Percentiles rank a stretch among this genome's conserved stretches.
Evolutionary conservation across 2,329 filamentous ascomycete species (phyloP).

Genomic region (Sporothrix phasma): DNA sequence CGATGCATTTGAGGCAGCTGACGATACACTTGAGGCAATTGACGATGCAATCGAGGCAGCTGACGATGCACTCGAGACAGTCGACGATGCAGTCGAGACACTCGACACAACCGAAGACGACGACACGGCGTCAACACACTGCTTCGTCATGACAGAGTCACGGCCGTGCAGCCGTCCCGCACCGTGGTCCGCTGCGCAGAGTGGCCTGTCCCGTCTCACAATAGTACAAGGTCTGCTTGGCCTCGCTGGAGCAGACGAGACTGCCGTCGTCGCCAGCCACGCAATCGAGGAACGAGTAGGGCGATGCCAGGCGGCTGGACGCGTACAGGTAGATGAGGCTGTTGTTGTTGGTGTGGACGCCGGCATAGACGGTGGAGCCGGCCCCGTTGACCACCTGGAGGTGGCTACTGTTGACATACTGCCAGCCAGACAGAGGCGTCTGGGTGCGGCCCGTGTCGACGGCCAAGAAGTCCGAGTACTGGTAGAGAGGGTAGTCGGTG

Average conservation of each 20-base stretch:
- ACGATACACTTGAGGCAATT: not conserved
- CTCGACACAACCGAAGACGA: not conserved
- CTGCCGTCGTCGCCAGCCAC: not conserved
- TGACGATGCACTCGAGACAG: not conserved
- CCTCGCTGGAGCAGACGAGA: constrained; percentile 6
- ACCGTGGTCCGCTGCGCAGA: not conserved
- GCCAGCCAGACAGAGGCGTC: not conserved
- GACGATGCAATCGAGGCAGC: not conserved
- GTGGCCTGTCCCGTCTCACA: constrained; percentile 14
- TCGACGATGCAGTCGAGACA: not conserved
- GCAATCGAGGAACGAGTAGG: not conserved
- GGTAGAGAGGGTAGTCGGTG: not conserved
- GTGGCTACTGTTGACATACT: not conserved
- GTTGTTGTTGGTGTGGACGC: not conserved
- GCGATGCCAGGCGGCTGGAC: not conserved
- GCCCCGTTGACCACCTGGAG: not conserved
- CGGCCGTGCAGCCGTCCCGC: not conserved
- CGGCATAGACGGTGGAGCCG: not conserved
- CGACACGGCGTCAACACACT: not conserved
- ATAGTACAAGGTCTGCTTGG: constrained; percentile 12
- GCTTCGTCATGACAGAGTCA: not conserved
- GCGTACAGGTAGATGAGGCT: not conserved
- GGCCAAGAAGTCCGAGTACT: not conserved
- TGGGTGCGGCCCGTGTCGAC: not conserved
- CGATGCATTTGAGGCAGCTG: not conserved